Percentiles rank a stretch among this genome's conserved stretches.
These are phyloP conservation scores for Phanerochaete carnosa DNA, from an alignment of 768 basidiomycete genomes.

Conservation along the genomic window DNA sequence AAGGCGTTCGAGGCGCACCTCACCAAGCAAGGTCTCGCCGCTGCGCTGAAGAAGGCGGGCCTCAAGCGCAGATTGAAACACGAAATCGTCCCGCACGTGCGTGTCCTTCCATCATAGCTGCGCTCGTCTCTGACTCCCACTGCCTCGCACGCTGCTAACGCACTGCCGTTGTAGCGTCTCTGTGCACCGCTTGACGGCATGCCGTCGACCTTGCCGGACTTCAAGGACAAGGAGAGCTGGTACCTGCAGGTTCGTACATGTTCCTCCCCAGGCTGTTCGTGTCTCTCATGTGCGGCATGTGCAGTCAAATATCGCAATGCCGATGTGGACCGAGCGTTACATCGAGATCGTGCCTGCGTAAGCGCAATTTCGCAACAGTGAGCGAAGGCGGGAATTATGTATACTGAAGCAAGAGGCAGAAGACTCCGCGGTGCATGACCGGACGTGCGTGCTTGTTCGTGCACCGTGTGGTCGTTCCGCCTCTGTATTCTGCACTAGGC, in stretches of 20 bases:
- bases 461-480: neutral
- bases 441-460: neutral
- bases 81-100: slow-evolving; percentile 40
- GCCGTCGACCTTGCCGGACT: slow-evolving; percentile 29
- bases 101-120: slow-evolving; percentile 9
- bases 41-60: slow-evolving; percentile 18
- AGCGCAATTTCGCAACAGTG: too few relatives aligned
- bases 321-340: slow-evolving; percentile 1
- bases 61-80: slow-evolving; percentile 22
- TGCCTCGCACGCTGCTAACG: neutral
- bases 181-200: slow-evolving; percentile 24
- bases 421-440: slow-evolving; percentile 5
- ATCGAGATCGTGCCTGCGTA: neutral
- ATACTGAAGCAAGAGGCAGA: too few relatives aligned
- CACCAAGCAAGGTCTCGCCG: slow-evolving; percentile 23
- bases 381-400: too few relatives aligned
- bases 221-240: slow-evolving; percentile 31
- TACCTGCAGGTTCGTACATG: slow-evolving; percentile 26
- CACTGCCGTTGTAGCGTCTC: slow-evolving; percentile 32
- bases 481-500: too few relatives aligned
- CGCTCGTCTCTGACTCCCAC: neutral
- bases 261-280: neutral
- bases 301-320: neutral
- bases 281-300: neutral
- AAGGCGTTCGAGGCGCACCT: slow-evolving; percentile 34